A percentile compares a stretch with the other conserved stretches of the same genome.
phyloP scores from a whole-genome alignment of 202 grass and related monocot species.

The Digitaria exilis region DNA sequence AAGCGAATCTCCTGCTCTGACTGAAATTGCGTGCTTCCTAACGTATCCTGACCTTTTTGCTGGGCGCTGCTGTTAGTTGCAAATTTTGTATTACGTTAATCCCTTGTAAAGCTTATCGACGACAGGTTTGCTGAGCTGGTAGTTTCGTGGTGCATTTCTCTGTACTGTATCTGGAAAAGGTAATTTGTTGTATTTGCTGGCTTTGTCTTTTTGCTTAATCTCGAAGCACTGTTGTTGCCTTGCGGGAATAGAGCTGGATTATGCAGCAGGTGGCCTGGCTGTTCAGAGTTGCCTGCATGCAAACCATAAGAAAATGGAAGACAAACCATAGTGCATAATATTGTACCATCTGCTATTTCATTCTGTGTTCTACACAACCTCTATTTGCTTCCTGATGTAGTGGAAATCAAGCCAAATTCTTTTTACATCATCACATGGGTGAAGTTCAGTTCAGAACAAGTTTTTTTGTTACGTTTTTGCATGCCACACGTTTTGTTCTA shows the following conservation, averaged over 20 bases:
- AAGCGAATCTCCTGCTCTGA: slow-evolving; percentile 8
- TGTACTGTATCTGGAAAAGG: neutral
- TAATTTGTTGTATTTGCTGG: slow-evolving; percentile 2
- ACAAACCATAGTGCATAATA: neutral
- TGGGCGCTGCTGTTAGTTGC: neutral
- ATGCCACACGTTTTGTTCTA: neutral
- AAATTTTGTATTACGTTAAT: slow-evolving; percentile 27
- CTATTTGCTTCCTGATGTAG: neutral
- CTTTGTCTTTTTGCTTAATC: neutral
- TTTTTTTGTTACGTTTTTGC: too few species aligned
- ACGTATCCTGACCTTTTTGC: slow-evolving; percentile 9
- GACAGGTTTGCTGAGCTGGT: slow-evolving; percentile 18
- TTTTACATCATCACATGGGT: too few species aligned
- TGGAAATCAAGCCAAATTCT: too few species aligned
- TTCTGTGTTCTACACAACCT: neutral
- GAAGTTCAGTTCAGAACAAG: too few species aligned
- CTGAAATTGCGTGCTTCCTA: slow-evolving; percentile 12
- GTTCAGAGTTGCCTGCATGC: neutral
- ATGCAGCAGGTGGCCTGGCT: neutral
- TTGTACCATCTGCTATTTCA: neutral
- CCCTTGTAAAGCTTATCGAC: slow-evolving; percentile 21
- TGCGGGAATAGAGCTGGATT: neutral
- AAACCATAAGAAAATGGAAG: neutral
- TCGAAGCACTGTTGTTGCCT: slow-evolving; percentile 8
- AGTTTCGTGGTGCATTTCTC: neutral